phyloP scores from a whole-genome alignment of 352 stramenopile genomes.

The Phytophthora tentaculata region DNA sequence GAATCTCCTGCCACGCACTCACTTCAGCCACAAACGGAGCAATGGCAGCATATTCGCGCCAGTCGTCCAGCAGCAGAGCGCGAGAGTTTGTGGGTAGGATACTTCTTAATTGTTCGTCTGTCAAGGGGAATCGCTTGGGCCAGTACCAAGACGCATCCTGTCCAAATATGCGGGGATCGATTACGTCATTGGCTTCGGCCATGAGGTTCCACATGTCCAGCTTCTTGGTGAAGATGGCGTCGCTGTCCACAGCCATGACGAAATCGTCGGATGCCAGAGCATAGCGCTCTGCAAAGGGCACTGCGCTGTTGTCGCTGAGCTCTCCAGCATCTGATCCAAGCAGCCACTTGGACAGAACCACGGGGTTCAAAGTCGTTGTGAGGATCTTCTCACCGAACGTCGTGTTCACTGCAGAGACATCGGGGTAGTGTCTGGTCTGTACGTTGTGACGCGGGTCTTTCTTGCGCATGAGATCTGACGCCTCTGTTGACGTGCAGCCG shows the following conservation, averaged over 20 bases:
- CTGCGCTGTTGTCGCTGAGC: constrained; percentile 13
- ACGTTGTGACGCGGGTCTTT: constrained; percentile 64
- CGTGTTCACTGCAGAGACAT: constrained; percentile 35
- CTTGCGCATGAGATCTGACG: constrained; percentile 40
- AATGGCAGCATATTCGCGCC: constrained; percentile 75
- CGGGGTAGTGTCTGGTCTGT: constrained; percentile 49
- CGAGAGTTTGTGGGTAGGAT: constrained; percentile 54
- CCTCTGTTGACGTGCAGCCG: constrained; percentile 57
- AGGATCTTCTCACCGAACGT: constrained; percentile 67
- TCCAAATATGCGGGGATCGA: constrained; percentile 65
- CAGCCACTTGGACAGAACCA: constrained; percentile 68
- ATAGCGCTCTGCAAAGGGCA: constrained; percentile 43
- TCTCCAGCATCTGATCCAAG: constrained; percentile 33
- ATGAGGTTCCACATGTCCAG: constrained; percentile 78
- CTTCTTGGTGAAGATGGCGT: constrained; percentile 85
- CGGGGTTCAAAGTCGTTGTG: constrained; percentile 66
- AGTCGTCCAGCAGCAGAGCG: constrained; percentile 57
- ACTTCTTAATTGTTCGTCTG: constrained; percentile 36
- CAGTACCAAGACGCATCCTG: constrained; percentile 87
- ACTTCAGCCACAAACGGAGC: constrained; percentile 76
- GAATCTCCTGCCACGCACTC: constrained; percentile 47
- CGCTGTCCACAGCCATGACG: constrained; percentile 81
- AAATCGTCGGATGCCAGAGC: constrained; percentile 60
- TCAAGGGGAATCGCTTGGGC: constrained; percentile 54
- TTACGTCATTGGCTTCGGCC: constrained; percentile 65